Conservation (phyloP, 2,329 filamentous ascomycete species). For the Microcera coccophila region DNA sequence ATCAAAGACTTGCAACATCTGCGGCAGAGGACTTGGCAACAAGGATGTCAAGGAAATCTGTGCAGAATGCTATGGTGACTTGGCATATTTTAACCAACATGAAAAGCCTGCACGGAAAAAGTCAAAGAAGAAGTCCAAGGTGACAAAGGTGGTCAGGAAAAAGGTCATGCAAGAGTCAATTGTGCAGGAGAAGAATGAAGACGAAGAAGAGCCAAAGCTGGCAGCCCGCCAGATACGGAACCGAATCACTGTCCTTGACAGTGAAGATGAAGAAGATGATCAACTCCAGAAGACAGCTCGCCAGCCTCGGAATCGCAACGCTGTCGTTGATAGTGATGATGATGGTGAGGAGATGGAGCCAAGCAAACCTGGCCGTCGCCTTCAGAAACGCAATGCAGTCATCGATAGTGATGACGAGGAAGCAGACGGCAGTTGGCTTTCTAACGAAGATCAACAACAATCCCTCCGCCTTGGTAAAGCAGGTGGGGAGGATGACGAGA, state of each 20-base stretch:
- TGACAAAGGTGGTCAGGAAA: conserved; percentile 24
- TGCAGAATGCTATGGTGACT: conserved; percentile 68
- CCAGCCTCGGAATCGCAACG: conserved; percentile 14
- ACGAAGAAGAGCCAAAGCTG: conserved; percentile 19
- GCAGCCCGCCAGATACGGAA: conserved; percentile 9
- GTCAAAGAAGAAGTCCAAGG: conserved; percentile 33
- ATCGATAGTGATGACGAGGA: conserved; percentile 67
- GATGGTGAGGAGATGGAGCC: conserved; percentile 4
- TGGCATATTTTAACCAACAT: conserved; percentile 58
- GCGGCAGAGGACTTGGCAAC: conserved; percentile 62
- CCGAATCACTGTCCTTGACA: conserved; percentile 13
- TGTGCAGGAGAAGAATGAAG: conserved; percentile 7
- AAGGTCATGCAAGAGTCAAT: conserved; percentile 14
- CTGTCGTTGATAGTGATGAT: conserved; percentile 14
- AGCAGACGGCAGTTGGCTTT: conserved; percentile 75
- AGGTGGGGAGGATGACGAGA: conserved; percentile 81
- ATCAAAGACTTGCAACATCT: conserved; percentile 77
- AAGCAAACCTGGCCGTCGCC: conserved; percentile 30
- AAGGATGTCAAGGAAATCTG: conserved; percentile 55
- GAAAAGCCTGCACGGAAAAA: conserved; percentile 36
- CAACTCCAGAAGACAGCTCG: conserved; percentile 6
- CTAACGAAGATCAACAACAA: conserved; percentile 62
- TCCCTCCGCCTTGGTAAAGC: conserved; percentile 65
- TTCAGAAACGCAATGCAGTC: conserved; percentile 53
- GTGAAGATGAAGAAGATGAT: conserved; percentile 17